Evolutionary conservation across 2,329 filamentous ascomycete genomes (phyloP).

Genomic region (Fusarium nanum): DNA sequence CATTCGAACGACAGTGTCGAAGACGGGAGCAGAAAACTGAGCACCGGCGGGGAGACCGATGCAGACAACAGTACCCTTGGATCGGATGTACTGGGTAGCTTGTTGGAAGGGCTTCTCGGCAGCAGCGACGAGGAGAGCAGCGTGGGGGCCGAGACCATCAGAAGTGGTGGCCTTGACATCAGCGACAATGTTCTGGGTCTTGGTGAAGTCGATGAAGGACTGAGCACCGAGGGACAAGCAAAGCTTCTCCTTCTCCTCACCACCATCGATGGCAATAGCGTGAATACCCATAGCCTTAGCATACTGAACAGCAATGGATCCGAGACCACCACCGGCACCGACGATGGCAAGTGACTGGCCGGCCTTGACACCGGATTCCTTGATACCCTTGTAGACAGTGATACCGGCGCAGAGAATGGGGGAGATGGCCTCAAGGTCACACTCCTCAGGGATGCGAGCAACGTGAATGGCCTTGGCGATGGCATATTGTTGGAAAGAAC

Average conservation of each 20-base stretch:
- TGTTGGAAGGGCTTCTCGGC: constrained; percentile 96
- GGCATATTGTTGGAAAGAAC: constrained; percentile 92
- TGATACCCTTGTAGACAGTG: constrained; percentile 91
- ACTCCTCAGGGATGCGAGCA: constrained; percentile 81
- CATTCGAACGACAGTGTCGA: constrained; percentile 90
- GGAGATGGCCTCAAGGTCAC: constrained; percentile 79
- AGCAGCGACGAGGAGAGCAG: constrained; percentile 86
- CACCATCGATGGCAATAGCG: constrained; percentile 84
- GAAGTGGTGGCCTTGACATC: constrained; percentile 85
- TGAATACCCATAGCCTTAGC: constrained; percentile 89
- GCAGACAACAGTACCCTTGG: constrained; percentile 84
- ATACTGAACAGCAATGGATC: constrained; percentile 84
- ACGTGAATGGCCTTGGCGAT: constrained; percentile 89
- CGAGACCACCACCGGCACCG: constrained; percentile 86
- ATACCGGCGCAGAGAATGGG: constrained; percentile 87
- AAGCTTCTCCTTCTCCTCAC: constrained; percentile 81
- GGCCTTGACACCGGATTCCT: constrained; percentile 79
- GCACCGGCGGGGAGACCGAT: constrained; percentile 89
- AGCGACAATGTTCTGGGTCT: constrained; percentile 79
- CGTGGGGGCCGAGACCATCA: constrained; percentile 87
- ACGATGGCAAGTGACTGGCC: constrained; percentile 87
- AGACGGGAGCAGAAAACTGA: constrained; percentile 84
- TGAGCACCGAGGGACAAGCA: constrained; percentile 76
- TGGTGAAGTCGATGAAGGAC: constrained; percentile 83
- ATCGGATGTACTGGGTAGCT: constrained; percentile 87